Conservation (phyloP, 257 asterid species). For the Solanum dulcamara region DNA sequence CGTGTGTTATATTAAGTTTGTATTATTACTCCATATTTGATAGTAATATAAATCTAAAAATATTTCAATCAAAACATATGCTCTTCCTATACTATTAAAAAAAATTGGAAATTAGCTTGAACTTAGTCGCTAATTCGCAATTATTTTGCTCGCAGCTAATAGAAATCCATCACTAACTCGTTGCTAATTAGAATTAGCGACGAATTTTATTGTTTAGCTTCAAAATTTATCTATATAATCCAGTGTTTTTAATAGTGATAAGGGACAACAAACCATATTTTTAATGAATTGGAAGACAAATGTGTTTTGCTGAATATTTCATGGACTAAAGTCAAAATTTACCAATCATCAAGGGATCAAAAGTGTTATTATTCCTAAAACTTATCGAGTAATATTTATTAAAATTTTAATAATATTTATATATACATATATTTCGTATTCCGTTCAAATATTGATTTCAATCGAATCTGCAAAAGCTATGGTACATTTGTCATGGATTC, state of each 20-base stretch:
- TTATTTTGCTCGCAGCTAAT: no score
- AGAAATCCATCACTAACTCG: no score
- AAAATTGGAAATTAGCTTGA: no score
- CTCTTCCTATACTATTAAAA: no score
- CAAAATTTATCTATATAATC: no score
- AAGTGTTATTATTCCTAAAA: not conserved
- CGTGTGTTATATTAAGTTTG: no score
- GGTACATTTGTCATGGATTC: not conserved
- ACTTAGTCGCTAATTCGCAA: no score
- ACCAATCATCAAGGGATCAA: not conserved
- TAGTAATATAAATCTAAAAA: not conserved
- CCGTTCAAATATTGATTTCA: not conserved
- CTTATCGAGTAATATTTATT: not conserved
- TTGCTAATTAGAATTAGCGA: no score
- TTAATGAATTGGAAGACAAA: not conserved
- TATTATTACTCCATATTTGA: not conserved
- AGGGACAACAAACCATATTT: not conserved
- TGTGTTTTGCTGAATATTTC: not conserved
- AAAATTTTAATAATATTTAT: not conserved
- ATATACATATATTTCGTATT: not conserved
- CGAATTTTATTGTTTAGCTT: no score
- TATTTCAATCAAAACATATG: not conserved
- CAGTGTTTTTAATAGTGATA: no score
- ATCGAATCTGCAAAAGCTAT: not conserved
- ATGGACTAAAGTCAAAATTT: not conserved